These are phyloP conservation scores for Yamadazyma aaseri DNA, from an alignment of 1,139 yeast genomes.

Conservation along the genomic window DNA sequence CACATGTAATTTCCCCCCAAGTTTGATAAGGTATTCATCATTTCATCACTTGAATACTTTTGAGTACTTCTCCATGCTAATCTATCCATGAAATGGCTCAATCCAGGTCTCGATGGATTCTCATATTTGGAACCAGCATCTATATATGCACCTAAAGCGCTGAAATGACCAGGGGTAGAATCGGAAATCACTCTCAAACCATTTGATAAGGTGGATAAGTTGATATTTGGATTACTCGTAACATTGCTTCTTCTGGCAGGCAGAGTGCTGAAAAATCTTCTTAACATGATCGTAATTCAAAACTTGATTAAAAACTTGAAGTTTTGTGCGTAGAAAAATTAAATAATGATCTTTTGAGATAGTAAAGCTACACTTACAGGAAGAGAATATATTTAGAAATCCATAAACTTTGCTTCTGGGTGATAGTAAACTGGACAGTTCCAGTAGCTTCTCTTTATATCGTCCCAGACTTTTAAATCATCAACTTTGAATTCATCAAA, in stretches of 20 bases:
- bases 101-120: conserved; percentile 53
- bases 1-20: conserved; percentile 96
- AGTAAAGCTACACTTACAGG: not conserved
- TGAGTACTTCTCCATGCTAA: conserved; percentile 83
- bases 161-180: conserved; percentile 84
- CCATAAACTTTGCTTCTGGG: conserved; percentile 55
- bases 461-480: conserved; percentile 60
- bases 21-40: conserved; percentile 73
- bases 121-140: conserved; percentile 92
- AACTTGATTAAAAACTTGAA: too few species aligned
- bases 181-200: conserved; percentile 86
- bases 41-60: conserved; percentile 58
- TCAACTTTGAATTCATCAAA: conserved; percentile 50
- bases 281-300: conserved; percentile 11
- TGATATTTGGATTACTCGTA: conserved; percentile 24
- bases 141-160: conserved; percentile 86
- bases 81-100: conserved; percentile 82
- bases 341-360: too few species aligned
- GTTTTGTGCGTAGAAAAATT: too few species aligned
- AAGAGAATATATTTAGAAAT: conserved; percentile 10
- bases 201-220: conserved; percentile 60
- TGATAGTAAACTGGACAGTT: conserved; percentile 65
- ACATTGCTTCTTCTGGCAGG: conserved; percentile 6
- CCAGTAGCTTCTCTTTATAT: conserved; percentile 73
- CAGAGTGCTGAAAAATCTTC: conserved; percentile 13